Base-by-base conservation (phyloP, 1,284 basidiomycete species). In the Apiotrichum gamsii region DNA sequence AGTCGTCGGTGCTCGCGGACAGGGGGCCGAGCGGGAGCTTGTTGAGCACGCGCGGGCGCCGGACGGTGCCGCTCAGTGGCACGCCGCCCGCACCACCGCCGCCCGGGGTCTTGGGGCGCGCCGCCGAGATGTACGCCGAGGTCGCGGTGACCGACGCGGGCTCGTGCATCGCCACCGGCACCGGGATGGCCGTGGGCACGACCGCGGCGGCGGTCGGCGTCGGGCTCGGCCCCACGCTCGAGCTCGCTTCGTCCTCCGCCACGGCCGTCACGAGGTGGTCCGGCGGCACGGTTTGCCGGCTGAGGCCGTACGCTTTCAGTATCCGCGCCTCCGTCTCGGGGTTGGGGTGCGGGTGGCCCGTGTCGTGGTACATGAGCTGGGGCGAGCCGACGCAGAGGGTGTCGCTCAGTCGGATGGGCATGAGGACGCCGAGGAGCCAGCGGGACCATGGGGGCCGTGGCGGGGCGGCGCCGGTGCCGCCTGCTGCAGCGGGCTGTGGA, bases 21-120 rank as follows among this genome's bases (percentile, higher is more conserved):
- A 3, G 39, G 5, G 5, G 32, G 6, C 29, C 51, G 25, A 49
- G 43, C 32, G 51, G 42, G n/a, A 53, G 41, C 28, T 49, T 45
- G 44, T 49, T 53, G 21, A 53, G 44, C 2, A 53, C 47, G 5
- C 37, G 31, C 2, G 51, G 47, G 5, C 52, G 40, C 8, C 52
- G 47, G 11, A 29, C 23, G 9, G 32, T 45, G 25, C 38, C 47
- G 14, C 25, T 28, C 25, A 28, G 11, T 6, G 25, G 6, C 25
- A 28, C n/a, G n/a, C n/a, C n/a, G n/a, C n/a, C n/a, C n/a, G n/a
- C n/a, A n/a, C n/a, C n/a, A n/a, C n/a, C n/a, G n/a, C n/a, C n/a
- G n/a, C n/a, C n/a, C n/a, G n/a, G n/a, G n/a, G n/a, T n/a, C n/a
- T n/a, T n/a, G n/a, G n/a, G n/a, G n/a, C n/a, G n/a, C n/a, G n/a